A percentile compares a stretch with the other conserved stretches of the same genome.
These are phyloP conservation scores for Russula lepida DNA, from an alignment of 768 basidiomycete genomes.

Conservation along the genomic window DNA sequence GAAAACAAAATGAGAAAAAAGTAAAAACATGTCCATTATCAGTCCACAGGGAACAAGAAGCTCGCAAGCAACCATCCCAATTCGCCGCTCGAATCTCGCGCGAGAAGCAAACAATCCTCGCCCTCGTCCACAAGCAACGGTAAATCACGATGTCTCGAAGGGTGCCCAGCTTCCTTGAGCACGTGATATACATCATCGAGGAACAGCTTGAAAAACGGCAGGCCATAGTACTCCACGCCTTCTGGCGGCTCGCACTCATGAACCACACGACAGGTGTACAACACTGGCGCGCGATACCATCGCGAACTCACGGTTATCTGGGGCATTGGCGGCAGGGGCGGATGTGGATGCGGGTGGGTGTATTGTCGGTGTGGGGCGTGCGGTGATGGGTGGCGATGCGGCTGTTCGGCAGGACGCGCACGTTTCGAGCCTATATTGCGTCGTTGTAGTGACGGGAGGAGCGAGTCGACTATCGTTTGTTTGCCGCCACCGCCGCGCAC, in stretches of 20 bases:
- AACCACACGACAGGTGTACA: slow-evolving; percentile 61
- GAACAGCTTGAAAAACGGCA: slow-evolving; percentile 68
- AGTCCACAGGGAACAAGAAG: slow-evolving; percentile 58
- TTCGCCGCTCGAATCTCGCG: slow-evolving; percentile 44
- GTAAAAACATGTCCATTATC: slow-evolving; percentile 6
- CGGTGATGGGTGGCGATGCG: slow-evolving; percentile 1
- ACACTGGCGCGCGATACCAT: slow-evolving; percentile 27
- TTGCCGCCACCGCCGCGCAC: neutral
- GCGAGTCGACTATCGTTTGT: neutral
- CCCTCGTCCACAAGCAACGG: slow-evolving; percentile 74
- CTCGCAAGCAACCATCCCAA: slow-evolving; percentile 81
- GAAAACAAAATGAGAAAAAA: neutral
- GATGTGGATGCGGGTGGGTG: slow-evolving; percentile 15
- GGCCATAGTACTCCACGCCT: slow-evolving; percentile 57
- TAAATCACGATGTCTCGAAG: slow-evolving; percentile 60
- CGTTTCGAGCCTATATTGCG: slow-evolving; percentile 11
- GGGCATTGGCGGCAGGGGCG: slow-evolving; percentile 18
- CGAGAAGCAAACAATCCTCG: slow-evolving; percentile 69
- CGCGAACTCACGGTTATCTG: slow-evolving; percentile 14
- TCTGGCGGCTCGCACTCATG: slow-evolving; percentile 60
- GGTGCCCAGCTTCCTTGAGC: slow-evolving; percentile 71
- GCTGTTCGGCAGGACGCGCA: slow-evolving; percentile 2
- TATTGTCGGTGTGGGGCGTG: slow-evolving; percentile 23
- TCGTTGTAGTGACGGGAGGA: slow-evolving; percentile 4
- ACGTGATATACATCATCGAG: slow-evolving; percentile 58